Percentiles rank a stretch among this genome's conserved stretches.
Conservation (phyloP, 176 grass and related monocot genomes). For the Calamus simplicifolius region DNA sequence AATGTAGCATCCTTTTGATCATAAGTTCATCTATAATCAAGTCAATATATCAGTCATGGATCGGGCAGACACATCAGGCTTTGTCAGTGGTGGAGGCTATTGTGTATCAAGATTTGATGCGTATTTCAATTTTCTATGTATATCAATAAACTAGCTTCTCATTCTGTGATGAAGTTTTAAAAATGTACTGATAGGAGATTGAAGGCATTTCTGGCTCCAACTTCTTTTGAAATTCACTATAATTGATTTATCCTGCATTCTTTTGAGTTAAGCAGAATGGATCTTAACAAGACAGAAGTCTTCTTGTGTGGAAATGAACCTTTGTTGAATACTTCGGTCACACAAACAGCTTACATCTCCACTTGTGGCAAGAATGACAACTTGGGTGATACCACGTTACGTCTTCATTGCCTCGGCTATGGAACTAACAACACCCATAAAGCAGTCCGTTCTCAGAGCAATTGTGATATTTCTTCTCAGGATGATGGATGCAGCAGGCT, state of each 20-base stretch:
- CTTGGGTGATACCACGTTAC: constrained; percentile 19
- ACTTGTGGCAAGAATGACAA: constrained; percentile 40
- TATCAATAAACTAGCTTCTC: constrained; percentile 24
- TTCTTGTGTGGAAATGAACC: constrained; percentile 36
- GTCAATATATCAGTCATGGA: constrained; percentile 50
- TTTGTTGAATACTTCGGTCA: constrained; percentile 16
- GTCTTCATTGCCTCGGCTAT: constrained; percentile 24
- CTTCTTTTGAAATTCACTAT: not conserved
- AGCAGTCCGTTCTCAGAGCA: constrained; percentile 25
- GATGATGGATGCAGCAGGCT: constrained; percentile 66
- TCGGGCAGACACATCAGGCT: constrained; percentile 84
- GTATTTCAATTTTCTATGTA: constrained; percentile 70
- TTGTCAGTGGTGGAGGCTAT: constrained; percentile 55
- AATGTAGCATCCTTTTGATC: not conserved
- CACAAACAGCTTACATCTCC: constrained; percentile 23
- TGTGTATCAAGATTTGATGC: constrained; percentile 39
- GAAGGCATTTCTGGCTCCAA: constrained; percentile 15
- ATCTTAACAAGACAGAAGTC: constrained; percentile 55
- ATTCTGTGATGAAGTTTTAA: constrained; percentile 40
- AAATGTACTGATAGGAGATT: constrained; percentile 24
- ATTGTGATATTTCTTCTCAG: constrained; percentile 27
- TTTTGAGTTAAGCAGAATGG: constrained; percentile 41
- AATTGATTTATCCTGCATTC: constrained; percentile 18
- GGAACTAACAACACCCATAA: constrained; percentile 18
- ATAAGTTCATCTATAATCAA: constrained; percentile 3